Percentiles rank a stretch among this genome's conserved stretches.
These are phyloP conservation scores for Herpetospermum pedunculosum DNA, from an alignment of 306 rosid species.

Conservation along the genomic window DNA sequence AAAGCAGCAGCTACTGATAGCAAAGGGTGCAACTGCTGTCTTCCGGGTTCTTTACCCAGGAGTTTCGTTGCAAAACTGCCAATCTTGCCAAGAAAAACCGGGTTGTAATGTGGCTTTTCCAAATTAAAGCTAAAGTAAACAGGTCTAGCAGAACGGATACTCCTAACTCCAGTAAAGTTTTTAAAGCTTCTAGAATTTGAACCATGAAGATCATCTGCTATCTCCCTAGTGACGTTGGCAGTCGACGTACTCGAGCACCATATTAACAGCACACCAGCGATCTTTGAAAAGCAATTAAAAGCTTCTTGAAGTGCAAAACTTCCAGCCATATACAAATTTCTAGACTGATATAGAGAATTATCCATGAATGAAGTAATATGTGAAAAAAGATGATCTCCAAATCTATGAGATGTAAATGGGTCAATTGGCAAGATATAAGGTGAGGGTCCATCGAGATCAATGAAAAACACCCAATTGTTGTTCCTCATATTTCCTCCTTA, in stretches of 20 bases:
- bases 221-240: slow-evolving; percentile 28
- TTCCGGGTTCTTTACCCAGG: slow-evolving; percentile 42
- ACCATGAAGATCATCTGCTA: slow-evolving; percentile 26
- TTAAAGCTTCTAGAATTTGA: slow-evolving; percentile 21
- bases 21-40: slow-evolving; percentile 38
- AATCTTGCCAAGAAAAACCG: slow-evolving; percentile 35
- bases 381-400: slow-evolving; percentile 30
- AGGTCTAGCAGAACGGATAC: slow-evolving; percentile 24
- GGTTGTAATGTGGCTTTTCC: slow-evolving; percentile 20
- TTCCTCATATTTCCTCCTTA: slow-evolving; percentile 32
- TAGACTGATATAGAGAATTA: slow-evolving; percentile 29
- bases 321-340: slow-evolving; percentile 33
- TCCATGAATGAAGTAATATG: slow-evolving; percentile 44
- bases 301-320: slow-evolving; percentile 50
- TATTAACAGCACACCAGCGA: slow-evolving; percentile 46
- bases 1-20: slow-evolving; percentile 60
- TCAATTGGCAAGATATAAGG: slow-evolving; percentile 40
- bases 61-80: slow-evolving; percentile 33
- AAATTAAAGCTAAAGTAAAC: slow-evolving; percentile 35
- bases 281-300: slow-evolving; percentile 36
- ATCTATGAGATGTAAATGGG: slow-evolving; percentile 30
- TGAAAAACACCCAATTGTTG: slow-evolving; percentile 48
- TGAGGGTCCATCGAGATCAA: slow-evolving; percentile 54
- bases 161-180: slow-evolving; percentile 28
- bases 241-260: slow-evolving; percentile 36